Conservation (phyloP, 768 basidiomycete species). For the Xerocomus brunneocitrinus region DNA sequence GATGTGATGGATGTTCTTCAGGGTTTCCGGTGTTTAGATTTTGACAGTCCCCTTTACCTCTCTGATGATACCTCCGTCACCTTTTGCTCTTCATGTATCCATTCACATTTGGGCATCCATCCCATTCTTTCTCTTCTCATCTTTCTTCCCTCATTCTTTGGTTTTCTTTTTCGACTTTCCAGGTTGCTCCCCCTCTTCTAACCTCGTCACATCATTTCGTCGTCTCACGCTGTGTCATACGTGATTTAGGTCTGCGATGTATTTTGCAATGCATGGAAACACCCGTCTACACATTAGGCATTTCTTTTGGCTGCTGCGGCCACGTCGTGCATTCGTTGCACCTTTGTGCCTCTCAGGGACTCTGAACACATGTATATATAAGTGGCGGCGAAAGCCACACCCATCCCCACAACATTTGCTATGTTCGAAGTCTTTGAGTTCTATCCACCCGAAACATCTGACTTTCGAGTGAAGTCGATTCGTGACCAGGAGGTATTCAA, state of each 20-base stretch:
- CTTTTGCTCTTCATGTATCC: constrained; percentile 26
- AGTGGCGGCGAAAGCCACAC: neutral
- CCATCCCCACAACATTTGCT: neutral
- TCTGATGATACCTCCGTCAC: constrained; percentile 73
- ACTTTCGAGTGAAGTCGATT: constrained; percentile 54
- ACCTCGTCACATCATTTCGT: constrained; percentile 30
- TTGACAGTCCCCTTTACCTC: constrained; percentile 55
- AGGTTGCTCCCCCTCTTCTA: constrained; percentile 31
- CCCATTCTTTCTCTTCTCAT: constrained; percentile 25
- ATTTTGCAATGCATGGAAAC: constrained; percentile 36
- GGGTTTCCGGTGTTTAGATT: constrained; percentile 65
- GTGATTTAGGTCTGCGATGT: constrained; percentile 38
- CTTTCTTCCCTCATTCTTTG: constrained; percentile 17
- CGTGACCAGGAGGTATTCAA: constrained; percentile 47
- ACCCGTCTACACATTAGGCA: constrained; percentile 15
- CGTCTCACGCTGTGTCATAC: constrained; percentile 38
- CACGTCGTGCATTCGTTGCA: constrained; percentile 20
- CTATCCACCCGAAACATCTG: constrained; percentile 41
- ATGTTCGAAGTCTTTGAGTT: constrained; percentile 28
- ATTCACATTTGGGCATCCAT: constrained; percentile 24
- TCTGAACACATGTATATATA: neutral
- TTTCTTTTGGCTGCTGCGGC: constrained; percentile 6
- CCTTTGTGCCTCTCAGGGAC: neutral
- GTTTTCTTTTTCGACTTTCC: constrained; percentile 20
- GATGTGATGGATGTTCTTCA: constrained; percentile 66